Evolutionary conservation across 495 filamentous ascomycete genomes (phyloP), one percentile per base, ranked within the genome.

Genomic region (Penicillium tannophilum): DNA sequence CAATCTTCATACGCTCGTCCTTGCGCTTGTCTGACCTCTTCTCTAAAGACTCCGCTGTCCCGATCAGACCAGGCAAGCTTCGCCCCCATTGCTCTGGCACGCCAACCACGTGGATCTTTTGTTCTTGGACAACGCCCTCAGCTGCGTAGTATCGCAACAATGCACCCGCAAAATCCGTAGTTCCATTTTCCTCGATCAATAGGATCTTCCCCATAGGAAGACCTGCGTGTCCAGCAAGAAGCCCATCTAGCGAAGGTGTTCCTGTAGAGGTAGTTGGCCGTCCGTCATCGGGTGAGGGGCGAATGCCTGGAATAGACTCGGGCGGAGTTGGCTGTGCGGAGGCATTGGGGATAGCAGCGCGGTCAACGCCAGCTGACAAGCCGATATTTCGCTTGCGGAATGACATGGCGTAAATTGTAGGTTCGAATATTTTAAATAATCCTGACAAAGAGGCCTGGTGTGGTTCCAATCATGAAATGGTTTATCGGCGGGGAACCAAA

Each of bases 1-100:
- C 94, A 72, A 98, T 98, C 77, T 96, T 97, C 94, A 98, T 98
- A 71, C 85, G 88, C 55, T 95, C 91, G 31, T 82, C 55, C 60
- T 70, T 72, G 46, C 72, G 68, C 53, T 58, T 80, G 63, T 68
- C 67, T 9, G 69, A 62, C 50, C 75, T 63, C 43, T 71, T 75
- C 63, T 80, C 62, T 14, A 72, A 74, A 12, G 68, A 76, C 8
- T 80, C 82, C 4, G 71, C 73, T 0, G 81, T 76, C 0, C 76
- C 80, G 31, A 85, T 82, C 17, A 94, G 60, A 0, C 87, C 93
- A 11, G 94, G 94, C 19, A 98, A 80, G 62, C 90, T 90, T 54
- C 90, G 78, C 30, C 84, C 85, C 94, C 94, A 98, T 55, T 79
- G 78, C 41, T 92, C 88, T 9, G 84, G 84, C 53, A 90, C 77